Percentiles rank a stretch among this genome's conserved stretches.
phyloP scores from a whole-genome alignment of 352 stramenopile species.

The Globisporangium solare region DNA sequence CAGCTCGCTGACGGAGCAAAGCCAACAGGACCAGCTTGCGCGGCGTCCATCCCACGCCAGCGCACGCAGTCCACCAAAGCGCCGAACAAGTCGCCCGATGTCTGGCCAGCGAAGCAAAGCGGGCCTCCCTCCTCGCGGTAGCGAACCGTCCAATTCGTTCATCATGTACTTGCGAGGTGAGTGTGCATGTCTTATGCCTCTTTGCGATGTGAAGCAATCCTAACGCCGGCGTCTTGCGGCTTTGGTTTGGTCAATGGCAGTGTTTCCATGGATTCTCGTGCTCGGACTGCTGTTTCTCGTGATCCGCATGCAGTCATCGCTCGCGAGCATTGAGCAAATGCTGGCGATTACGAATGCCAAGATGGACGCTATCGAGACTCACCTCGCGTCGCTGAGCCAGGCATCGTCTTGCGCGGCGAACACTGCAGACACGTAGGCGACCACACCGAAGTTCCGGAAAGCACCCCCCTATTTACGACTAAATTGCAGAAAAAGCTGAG shows the following conservation, averaged over 20 bases:
- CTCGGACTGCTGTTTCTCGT: slow-evolving; percentile 58
- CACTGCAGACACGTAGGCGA: background rate
- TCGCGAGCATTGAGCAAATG: slow-evolving; percentile 56
- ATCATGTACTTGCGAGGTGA: slow-evolving; percentile 17
- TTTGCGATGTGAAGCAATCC: background rate
- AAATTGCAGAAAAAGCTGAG: background rate
- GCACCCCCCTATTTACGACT: slow-evolving; percentile 11
- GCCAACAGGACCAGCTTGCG: background rate
- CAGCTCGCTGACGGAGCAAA: background rate
- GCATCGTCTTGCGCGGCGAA: slow-evolving; percentile 18
- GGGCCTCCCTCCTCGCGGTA: background rate
- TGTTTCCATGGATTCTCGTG: slow-evolving; percentile 71
- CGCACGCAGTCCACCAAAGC: slow-evolving; percentile 3
- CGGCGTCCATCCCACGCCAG: background rate
- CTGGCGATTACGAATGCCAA: slow-evolving; percentile 37
- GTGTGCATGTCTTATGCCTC: background rate
- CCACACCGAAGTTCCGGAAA: background rate
- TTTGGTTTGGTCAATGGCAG: slow-evolving; percentile 6
- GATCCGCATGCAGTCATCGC: slow-evolving; percentile 45
- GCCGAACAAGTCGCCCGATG: slow-evolving; percentile 10
- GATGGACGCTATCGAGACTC: slow-evolving; percentile 29
- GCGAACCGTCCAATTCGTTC: slow-evolving; percentile 10
- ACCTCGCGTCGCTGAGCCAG: slow-evolving; percentile 13
- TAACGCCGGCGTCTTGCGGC: background rate
- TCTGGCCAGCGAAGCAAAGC: slow-evolving; percentile 4